Base-by-base conservation (phyloP, 2,329 filamentous ascomycete species). In the Pseudocercospora macadamiae region DNA sequence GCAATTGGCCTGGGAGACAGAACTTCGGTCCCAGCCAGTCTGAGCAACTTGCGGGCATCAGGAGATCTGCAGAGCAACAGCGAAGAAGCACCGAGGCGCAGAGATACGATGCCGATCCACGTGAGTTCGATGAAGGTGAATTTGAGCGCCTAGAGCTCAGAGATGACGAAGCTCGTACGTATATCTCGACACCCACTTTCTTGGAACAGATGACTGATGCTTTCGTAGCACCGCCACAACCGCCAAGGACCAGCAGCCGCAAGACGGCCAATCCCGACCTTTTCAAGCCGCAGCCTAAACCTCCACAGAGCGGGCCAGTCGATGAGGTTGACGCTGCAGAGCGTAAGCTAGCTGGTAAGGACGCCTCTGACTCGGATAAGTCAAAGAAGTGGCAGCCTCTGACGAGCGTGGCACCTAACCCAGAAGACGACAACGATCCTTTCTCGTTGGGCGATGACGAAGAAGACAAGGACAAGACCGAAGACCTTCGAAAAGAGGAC, bases 381-480 rank as follows among this genome's bases (percentile, higher is more conserved):
- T 77, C 85, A 45, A 97, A 93, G 83, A 99, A 99, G 79, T 99
- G 95, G 95, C 93, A 99, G 75, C 93, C 95, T 8, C 79, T 99
- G 67, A 91, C 93, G 10, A 83, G 88, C 0, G 86, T 97, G 19
- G 90, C 96, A 64, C 91, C 93, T 1, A 88, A 85, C 63, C 93
- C 93, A 12, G 89, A 96, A 62, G 79, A 97, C 66, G 80, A 97
- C 67, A 93, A 96, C 68, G 95, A 99, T 71, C 95, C 95, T 0
- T 99, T 99, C 77, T 97, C 92, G 70, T 83, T 99, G 12, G 95
- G 95, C 4, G 93, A 96, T 66, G 95, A 99, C 75, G 89, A 89
- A 67, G 90, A 93, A 54, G 57, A 64, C 76, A 66, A 68, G 55
- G 76, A 80, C 14, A 95, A 92, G 77, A 82, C 83, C 48, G 87